phyloP scores from a whole-genome alignment of 2,329 filamentous ascomycete genomes.

The Pseudogymnoascus sp. region DNA sequence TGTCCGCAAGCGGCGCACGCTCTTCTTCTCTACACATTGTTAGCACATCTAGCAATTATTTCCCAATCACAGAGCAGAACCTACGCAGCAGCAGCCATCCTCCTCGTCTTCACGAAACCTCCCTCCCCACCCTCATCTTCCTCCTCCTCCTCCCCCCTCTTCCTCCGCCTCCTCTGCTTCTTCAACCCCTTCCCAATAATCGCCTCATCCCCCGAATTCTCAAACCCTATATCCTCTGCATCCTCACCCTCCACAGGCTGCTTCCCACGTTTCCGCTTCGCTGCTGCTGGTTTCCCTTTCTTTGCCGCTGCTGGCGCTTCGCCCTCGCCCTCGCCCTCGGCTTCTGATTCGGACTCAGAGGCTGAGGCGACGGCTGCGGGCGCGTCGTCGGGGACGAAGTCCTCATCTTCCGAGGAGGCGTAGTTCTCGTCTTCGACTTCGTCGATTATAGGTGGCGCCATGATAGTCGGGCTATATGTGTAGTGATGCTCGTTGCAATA shows the following conservation, averaged over 20 bases:
- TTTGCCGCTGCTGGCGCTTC: constrained; percentile 17
- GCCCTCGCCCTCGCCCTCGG: constrained; percentile 25
- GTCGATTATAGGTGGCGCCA: constrained; percentile 32
- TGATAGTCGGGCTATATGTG: neutral
- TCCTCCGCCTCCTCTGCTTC: constrained; percentile 39
- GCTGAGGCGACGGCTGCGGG: constrained; percentile 33
- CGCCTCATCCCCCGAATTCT: constrained; percentile 65
- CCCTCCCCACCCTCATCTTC: constrained; percentile 52
- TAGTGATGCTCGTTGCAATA: neutral
- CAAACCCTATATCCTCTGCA: constrained; percentile 42
- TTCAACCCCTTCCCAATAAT: constrained; percentile 53
- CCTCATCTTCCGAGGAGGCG: constrained; percentile 63
- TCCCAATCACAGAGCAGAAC: constrained; percentile 17
- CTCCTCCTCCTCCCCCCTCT: constrained; percentile 25
- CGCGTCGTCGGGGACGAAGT: constrained; percentile 56
- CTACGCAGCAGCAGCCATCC: constrained; percentile 58
- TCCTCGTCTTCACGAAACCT: constrained; percentile 62
- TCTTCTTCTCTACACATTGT: constrained; percentile 43
- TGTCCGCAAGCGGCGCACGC: constrained; percentile 41
- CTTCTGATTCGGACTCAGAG: constrained; percentile 38
- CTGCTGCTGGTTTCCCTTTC: constrained; percentile 17
- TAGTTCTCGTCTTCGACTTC: constrained; percentile 42
- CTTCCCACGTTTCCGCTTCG: constrained; percentile 29
- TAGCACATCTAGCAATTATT: constrained; percentile 8
- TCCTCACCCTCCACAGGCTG: constrained; percentile 21